These are phyloP conservation scores for Apiospora malaysiana DNA, from an alignment of 2,329 filamentous ascomycete genomes.

Conservation along the genomic window DNA sequence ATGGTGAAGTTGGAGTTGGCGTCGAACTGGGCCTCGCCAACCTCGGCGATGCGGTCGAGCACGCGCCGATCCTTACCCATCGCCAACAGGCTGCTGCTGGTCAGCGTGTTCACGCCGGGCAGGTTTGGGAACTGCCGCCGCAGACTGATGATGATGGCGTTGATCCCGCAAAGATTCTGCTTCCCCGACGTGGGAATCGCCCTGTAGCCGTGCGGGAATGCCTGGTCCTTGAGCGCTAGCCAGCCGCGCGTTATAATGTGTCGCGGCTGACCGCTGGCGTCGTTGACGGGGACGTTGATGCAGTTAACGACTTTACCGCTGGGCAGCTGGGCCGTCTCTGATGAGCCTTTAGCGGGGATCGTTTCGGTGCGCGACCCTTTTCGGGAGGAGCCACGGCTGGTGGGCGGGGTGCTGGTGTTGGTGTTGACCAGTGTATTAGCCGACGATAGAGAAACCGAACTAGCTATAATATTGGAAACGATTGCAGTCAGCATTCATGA, in stretches of 20 bases:
- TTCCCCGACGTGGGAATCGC: slow-evolving; percentile 4
- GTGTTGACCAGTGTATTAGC: not conserved
- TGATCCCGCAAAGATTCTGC: slow-evolving; percentile 16
- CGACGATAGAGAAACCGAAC: not conserved
- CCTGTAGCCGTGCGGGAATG: slow-evolving; percentile 26
- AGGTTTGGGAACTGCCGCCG: slow-evolving; percentile 19
- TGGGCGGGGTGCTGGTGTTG: not conserved
- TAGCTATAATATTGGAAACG: not conserved
- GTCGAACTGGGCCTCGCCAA: slow-evolving; percentile 16
- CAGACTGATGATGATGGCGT: slow-evolving; percentile 23
- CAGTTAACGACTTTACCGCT: not conserved
- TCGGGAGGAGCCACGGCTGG: not conserved
- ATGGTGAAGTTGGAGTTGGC: slow-evolving; percentile 12
- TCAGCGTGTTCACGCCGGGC: slow-evolving; percentile 6
- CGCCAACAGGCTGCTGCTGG: not conserved
- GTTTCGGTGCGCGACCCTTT: not conserved
- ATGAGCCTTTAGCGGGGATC: not conserved
- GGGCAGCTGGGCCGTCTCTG: not conserved
- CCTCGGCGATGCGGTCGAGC: not conserved
- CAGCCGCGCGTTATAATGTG: not conserved
- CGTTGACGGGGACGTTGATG: not conserved
- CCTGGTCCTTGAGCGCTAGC: not conserved
- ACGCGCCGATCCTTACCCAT: not conserved
- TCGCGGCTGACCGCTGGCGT: not conserved
- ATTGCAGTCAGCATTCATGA: not conserved